A percentile compares a stretch with the other conserved stretches of the same genome.
phyloP scores from a whole-genome alignment of 2,329 filamentous ascomycete genomes.

The Stachybotrys chartarum region DNA sequence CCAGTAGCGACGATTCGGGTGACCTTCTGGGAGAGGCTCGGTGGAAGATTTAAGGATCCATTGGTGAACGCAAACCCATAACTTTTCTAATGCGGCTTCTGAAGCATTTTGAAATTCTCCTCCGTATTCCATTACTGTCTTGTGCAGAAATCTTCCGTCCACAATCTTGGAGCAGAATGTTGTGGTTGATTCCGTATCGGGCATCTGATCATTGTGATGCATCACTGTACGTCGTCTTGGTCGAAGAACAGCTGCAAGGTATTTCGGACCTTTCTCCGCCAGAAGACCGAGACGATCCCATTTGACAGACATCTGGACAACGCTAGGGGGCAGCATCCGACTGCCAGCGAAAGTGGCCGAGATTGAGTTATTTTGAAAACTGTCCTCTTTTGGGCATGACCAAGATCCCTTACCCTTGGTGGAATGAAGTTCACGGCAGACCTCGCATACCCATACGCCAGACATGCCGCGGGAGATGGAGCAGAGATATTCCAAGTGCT shows the following conservation, averaged over 20 bases:
- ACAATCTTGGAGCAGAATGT: background rate
- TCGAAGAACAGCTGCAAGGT: background rate
- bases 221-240: background rate
- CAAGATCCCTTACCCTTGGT: background rate
- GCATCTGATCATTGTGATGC: background rate
- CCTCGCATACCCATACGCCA: background rate
- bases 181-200: background rate
- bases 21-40: background rate
- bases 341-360: background rate
- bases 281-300: background rate
- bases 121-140: background rate
- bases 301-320: background rate
- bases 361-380: background rate
- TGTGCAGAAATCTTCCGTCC: background rate
- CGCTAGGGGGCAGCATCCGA: background rate
- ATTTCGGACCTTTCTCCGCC: background rate
- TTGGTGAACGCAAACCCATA: background rate
- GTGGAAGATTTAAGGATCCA: too few relatives aligned
- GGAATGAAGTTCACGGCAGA: background rate
- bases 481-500: background rate
- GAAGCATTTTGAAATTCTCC: background rate
- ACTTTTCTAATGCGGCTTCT: background rate
- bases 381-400: background rate
- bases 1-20: background rate
- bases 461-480: background rate